Conservation (phyloP, 1,284 basidiomycete genomes). For the Rhodotorula glutinis region DNA sequence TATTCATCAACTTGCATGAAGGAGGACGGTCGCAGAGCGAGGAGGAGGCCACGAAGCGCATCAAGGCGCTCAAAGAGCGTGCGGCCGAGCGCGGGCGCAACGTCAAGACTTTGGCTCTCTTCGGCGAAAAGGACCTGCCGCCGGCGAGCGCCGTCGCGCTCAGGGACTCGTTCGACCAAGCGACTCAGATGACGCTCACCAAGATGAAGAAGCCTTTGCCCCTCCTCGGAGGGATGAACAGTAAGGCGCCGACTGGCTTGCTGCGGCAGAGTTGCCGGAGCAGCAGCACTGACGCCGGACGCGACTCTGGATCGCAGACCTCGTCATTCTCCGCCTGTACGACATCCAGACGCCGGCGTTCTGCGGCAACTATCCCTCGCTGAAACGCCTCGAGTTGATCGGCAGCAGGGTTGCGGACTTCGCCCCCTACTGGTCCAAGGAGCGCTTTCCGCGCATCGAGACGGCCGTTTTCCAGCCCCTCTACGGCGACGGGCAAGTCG, state of each 20-base stretch:
- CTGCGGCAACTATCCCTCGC: neutral
- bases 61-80: neutral
- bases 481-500: no score
- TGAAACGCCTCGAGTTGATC: neutral
- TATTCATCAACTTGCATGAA: slow-evolving; percentile 1
- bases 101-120: neutral
- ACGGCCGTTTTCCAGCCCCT: neutral
- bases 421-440: neutral
- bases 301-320: neutral
- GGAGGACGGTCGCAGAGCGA: slow-evolving; percentile 6
- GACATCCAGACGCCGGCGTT: neutral
- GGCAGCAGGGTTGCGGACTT: neutral
- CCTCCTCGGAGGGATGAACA: neutral
- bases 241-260: neutral
- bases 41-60: neutral
- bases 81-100: neutral
- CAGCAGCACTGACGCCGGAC: neutral
- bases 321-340: neutral
- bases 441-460: neutral
- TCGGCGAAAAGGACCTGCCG: slow-evolving; percentile 3
- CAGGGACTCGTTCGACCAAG: neutral
- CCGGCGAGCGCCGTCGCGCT: neutral
- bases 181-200: neutral
- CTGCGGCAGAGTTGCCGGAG: neutral
- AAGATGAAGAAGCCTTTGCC: neutral